Evolutionary conservation across 768 basidiomycete genomes (phyloP).

Genomic region (Suillus sp.): DNA sequence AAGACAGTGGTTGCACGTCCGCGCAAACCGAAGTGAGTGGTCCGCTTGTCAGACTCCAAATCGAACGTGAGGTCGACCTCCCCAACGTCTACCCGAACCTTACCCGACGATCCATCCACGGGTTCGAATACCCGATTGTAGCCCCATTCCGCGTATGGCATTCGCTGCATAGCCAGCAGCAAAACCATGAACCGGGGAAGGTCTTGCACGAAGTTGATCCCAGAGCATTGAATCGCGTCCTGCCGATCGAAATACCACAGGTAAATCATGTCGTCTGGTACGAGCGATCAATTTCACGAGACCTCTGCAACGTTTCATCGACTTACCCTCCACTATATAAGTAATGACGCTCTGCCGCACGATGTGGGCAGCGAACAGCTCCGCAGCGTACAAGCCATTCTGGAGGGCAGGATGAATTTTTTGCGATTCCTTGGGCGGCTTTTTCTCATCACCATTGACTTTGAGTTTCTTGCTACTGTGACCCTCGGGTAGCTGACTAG

Average conservation of each 20-base stretch:
- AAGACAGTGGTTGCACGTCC: conserved; percentile 16
- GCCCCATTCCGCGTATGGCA: conserved; percentile 16
- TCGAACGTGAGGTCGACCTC: conserved; percentile 1
- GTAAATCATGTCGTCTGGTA: conserved; percentile 11
- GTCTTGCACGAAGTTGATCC: too few relatives aligned
- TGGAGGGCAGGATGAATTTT: background rate
- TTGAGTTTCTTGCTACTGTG: background rate
- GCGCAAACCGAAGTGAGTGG: conserved; percentile 12
- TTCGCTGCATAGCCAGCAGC: conserved; percentile 16
- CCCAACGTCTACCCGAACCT: background rate
- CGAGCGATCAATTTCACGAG: background rate
- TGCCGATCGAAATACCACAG: conserved; percentile 10
- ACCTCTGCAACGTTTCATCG: background rate
- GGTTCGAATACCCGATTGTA: conserved; percentile 1
- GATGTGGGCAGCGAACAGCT: conserved; percentile 7
- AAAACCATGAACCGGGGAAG: too few relatives aligned
- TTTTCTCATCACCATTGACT: too few relatives aligned
- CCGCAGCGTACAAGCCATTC: conserved; percentile 3
- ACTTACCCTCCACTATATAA: background rate
- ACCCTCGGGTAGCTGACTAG: background rate
- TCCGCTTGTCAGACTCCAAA: background rate
- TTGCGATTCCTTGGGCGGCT: too few relatives aligned
- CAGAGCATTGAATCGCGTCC: too few relatives aligned
- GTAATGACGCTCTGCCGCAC: background rate
- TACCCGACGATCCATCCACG: background rate